Base-by-base conservation (phyloP, 1,284 basidiomycete genomes). In the Moesziomyces sp. region DNA sequence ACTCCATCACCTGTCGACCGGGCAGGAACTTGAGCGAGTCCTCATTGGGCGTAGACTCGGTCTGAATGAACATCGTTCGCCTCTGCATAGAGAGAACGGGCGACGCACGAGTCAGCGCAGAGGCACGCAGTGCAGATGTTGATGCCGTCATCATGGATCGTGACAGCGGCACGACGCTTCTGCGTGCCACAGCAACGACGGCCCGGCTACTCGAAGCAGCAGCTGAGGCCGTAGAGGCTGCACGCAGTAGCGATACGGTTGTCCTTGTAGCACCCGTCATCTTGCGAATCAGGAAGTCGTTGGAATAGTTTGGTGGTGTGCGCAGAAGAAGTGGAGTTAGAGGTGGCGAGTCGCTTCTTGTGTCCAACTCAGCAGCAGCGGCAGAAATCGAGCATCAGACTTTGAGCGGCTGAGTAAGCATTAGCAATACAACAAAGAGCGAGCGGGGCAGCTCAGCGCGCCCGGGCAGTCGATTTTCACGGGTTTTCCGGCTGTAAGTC, bases 21-120 rank as follows among this genome's bases (percentile, higher is more conserved):
- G 96, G 97, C 58, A 99, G 94, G 86, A 99, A 99, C 86, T 99
- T 99, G 69, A 99, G 89, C 9, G 95, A 97, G 83, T 97, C 94
- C 47, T 95, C 93, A 85, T 99, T 99, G 1, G 96, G 96, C 0
- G 96, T 99, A 5, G 91, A 90, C 86, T 98, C 96, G 7, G 96
- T 99, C 59, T 82, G 63, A 48, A 80, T 76, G 65, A 82, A 67
- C 73, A 83, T 77, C 56, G 75, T 62, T 9, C 76, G 61, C 47
- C 67, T 54, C 57, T 79, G 74, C 47, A 56, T 26, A 2, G 46
- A 3, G 8, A 46, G 14, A 4, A 40, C 38, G 38, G 52, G 18
- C 1, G 40, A 23, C 23, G 44, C n/a, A 18, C 28, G 46, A 13
- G 45, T 23, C n/a, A 35, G 44, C 18, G 30, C 28, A 14, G 45